These are phyloP conservation scores for Clarireedia hainanense DNA, from an alignment of 2,329 filamentous ascomycete genomes.

Conservation along the genomic window DNA sequence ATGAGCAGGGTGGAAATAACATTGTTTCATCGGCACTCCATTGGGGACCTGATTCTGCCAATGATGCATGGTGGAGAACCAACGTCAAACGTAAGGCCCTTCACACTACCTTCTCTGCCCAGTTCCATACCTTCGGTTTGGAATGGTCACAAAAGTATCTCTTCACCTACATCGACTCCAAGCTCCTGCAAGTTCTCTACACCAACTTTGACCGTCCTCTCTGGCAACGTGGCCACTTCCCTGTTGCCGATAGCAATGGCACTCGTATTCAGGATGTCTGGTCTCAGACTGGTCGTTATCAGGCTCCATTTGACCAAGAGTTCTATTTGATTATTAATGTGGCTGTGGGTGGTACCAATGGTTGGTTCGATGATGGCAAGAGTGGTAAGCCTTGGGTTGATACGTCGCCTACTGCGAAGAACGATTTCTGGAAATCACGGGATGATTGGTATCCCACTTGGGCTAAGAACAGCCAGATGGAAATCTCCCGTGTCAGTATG, in stretches of 20 bases:
- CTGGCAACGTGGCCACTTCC: conserved; percentile 63
- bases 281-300: conserved; percentile 49
- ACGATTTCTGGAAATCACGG: conserved; percentile 68
- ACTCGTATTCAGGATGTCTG: conserved; percentile 57
- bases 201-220: conserved; percentile 62
- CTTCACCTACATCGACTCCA: conserved; percentile 78
- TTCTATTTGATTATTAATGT: conserved; percentile 74
- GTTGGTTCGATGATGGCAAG: conserved; percentile 72
- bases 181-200: conserved; percentile 73
- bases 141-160: conserved; percentile 87
- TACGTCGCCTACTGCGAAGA: conserved; percentile 53
- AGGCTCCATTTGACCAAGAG: conserved; percentile 66
- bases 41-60: conserved; percentile 65
- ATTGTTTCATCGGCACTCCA: conserved; percentile 72
- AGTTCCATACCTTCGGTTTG: conserved; percentile 70
- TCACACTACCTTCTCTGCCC: conserved; percentile 63
- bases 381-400: conserved; percentile 76
- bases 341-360: conserved; percentile 70
- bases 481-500: conserved; percentile 63
- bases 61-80: conserved; percentile 78
- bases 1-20: conserved; percentile 71
- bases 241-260: conserved; percentile 54
- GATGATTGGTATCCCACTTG: conserved; percentile 64
- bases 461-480: conserved; percentile 52
- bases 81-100: conserved; percentile 69